These are phyloP conservation scores for Fraxinus ornus DNA, from an alignment of 305 asterid species.

Conservation along the genomic window DNA sequence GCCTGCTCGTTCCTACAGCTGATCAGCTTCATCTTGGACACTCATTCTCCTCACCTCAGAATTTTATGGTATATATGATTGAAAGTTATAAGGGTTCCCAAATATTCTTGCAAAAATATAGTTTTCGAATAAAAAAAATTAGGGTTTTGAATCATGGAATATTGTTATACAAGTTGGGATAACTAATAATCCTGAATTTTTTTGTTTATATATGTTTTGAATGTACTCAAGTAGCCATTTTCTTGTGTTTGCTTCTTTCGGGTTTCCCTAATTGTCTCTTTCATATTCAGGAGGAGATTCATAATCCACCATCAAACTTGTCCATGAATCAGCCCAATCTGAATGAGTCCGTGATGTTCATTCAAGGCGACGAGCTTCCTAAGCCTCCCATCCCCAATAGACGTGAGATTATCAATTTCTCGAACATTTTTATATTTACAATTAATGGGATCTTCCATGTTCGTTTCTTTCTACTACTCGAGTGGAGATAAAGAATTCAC, in stretches of 20 bases:
- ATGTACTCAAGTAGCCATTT: neutral
- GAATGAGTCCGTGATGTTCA: slow-evolving; percentile 45
- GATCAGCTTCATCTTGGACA: slow-evolving; percentile 84
- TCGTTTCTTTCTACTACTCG: neutral
- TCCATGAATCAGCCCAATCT: slow-evolving; percentile 65
- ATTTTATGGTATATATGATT: slow-evolving; percentile 60
- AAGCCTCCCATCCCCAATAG: slow-evolving; percentile 84
- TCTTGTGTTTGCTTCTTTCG: neutral
- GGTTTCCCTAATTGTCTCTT: neutral
- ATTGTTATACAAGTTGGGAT: neutral
- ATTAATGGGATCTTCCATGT: neutral
- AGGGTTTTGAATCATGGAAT: slow-evolving; percentile 22
- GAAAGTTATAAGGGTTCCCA: slow-evolving; percentile 26
- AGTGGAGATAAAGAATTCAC: neutral
- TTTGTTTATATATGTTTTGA: neutral
- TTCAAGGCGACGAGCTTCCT: slow-evolving; percentile 87
- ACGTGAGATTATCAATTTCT: slow-evolving; percentile 50
- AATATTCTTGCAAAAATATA: too few relatives aligned
- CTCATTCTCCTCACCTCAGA: slow-evolving; percentile 83
- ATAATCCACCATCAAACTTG: slow-evolving; percentile 66
- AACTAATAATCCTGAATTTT: neutral
- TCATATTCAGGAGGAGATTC: slow-evolving; percentile 65
- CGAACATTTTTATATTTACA: neutral
- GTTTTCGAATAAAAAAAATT: slow-evolving; percentile 3
- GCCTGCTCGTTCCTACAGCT: slow-evolving; percentile 68